Evolutionary conservation across 306 rosid species (phyloP), one percentile per base, ranked within the genome.

Genomic region (Pyrus communis): DNA sequence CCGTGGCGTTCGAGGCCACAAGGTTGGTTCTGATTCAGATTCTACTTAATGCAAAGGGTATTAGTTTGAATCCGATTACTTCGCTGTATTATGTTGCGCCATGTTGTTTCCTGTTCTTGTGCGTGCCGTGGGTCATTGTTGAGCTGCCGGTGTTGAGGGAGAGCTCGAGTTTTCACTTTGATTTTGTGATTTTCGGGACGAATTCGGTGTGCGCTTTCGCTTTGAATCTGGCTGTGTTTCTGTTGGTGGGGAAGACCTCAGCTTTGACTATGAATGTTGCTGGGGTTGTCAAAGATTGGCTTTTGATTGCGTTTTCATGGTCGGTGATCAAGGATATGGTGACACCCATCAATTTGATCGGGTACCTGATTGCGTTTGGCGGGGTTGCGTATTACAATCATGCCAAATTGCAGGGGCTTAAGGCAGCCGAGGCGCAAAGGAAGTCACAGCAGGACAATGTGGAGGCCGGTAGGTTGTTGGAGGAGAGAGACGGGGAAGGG

Each of bases 221-320:
- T 11, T 21, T 95, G 87, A 95, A 95, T 57, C 88, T 95, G 2
- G 97, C 93, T 0, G 97, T 95, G 81, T 95, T 95, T 77, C 80
- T 95, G 83, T 81, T 95, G 3, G 99, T 95, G 4, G 99, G 99
- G 0, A 95, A 95, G 92, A 95, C 99, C 1, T 95, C 99, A 9
- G 99, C 99, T 7, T 77, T 95, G 88, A 95, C 99, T 0, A 92
- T 95, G 99, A 95, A 95, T 73, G 99, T 95, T 19, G 99, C 99
- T 43, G 99, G 99, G 15, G 99, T 92, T 46, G 97, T 92, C 35
- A 95, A 95, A 80, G 99, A 95, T 74, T 95, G 97, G 98, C 86
- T 95, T 15, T 70, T 95, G 90, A 95, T 95, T 55, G 97, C 97
- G 0, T 95, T 95, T 83, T 95, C 98, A 9, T 95, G 98, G 98